A percentile compares a stretch with the other conserved stretches of the same genome.
These are phyloP conservation scores for Mimosa bimucronata DNA, from an alignment of 306 rosid species.

Conservation along the genomic window DNA sequence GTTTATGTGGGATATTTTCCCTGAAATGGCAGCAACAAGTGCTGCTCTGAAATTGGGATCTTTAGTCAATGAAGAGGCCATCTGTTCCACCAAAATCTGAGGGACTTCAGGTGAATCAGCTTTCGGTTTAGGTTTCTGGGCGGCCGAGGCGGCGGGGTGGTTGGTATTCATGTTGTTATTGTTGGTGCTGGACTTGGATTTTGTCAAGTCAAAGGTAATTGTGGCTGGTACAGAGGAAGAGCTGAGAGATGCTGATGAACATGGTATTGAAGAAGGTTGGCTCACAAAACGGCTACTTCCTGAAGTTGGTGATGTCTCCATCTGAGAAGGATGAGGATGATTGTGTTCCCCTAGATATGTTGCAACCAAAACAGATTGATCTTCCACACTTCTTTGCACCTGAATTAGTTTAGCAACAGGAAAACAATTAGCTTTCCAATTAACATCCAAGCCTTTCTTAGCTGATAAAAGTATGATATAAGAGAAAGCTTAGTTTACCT, in stretches of 20 bases:
- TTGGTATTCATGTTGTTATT: not conserved
- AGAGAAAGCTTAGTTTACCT: slow-evolving; percentile 50
- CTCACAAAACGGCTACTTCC: slow-evolving; percentile 49
- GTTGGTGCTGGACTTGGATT: slow-evolving; percentile 47
- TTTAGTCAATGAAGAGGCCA: slow-evolving; percentile 93
- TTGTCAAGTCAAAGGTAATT: slow-evolving; percentile 68
- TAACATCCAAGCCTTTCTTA: not conserved
- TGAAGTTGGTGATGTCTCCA: slow-evolving; percentile 65
- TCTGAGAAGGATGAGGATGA: slow-evolving; percentile 69
- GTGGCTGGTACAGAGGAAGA: slow-evolving; percentile 50
- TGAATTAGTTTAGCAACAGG: slow-evolving; percentile 40
- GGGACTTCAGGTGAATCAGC: slow-evolving; percentile 58
- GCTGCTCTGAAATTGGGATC: slow-evolving; percentile 97
- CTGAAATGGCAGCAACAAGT: slow-evolving; percentile 91
- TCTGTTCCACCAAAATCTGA: slow-evolving; percentile 79
- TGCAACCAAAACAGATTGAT: slow-evolving; percentile 86
- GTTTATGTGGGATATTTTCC: slow-evolving; percentile 59
- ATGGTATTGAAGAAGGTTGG: slow-evolving; percentile 49
- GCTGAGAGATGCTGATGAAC: slow-evolving; percentile 47
- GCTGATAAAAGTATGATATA: not conserved
- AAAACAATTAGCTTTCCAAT: slow-evolving; percentile 28
- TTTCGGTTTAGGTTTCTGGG: slow-evolving; percentile 47
- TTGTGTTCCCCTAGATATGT: slow-evolving; percentile 99
- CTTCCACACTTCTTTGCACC: slow-evolving; percentile 97
- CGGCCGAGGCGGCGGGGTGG: not conserved